Conservation (phyloP, 108 stramenopile species). For the Seminavis robusta region DNA sequence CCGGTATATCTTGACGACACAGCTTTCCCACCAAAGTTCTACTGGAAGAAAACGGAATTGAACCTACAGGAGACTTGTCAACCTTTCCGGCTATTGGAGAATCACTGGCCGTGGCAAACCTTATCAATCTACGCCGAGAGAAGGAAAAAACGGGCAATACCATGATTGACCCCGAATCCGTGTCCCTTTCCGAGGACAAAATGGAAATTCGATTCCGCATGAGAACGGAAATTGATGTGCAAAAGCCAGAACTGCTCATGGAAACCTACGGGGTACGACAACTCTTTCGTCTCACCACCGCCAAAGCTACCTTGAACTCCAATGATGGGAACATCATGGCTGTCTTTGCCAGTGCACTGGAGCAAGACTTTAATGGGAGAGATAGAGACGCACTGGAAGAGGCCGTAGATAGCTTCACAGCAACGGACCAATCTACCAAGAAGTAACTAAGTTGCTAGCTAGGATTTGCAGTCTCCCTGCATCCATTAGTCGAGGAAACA, state of each 20-base stretch:
- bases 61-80: constrained; percentile 59
- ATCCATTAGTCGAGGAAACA: too few species aligned
- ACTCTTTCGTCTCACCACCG: constrained; percentile 67
- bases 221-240: constrained; percentile 74
- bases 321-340: constrained; percentile 79
- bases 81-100: constrained; percentile 69
- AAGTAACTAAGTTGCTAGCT: too few species aligned
- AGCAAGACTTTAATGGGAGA: constrained; percentile 66
- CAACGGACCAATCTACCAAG: too few species aligned
- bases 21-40: constrained; percentile 59
- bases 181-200: constrained; percentile 51
- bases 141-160: constrained; percentile 55
- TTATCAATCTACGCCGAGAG: constrained; percentile 65
- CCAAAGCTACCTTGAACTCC: constrained; percentile 64
- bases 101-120: constrained; percentile 54
- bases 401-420: constrained; percentile 53
- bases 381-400: constrained; percentile 68
- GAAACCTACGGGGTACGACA: constrained; percentile 68
- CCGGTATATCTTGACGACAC: neutral
- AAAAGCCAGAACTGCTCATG: constrained; percentile 82
- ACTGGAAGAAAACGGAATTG: constrained; percentile 81
- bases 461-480: too few species aligned
- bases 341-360: constrained; percentile 72
- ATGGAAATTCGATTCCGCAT: constrained; percentile 55
- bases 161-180: constrained; percentile 33